phyloP scores from a whole-genome alignment of 768 basidiomycete genomes.

The Exsudoporus frostii region DNA sequence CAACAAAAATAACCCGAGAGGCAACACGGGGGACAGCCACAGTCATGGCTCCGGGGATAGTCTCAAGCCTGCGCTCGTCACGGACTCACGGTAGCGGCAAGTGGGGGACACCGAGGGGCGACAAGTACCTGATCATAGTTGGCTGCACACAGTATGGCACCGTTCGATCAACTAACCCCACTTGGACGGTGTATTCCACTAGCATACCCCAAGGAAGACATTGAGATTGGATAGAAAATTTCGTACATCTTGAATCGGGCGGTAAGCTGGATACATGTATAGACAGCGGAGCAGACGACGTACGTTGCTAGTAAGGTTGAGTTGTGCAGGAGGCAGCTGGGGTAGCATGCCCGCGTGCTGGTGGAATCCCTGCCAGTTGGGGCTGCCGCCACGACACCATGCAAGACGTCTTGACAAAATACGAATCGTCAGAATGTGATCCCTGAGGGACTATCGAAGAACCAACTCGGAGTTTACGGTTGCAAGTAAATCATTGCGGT shows the following conservation, averaged over 20 bases:
- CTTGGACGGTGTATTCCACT: conserved; percentile 90
- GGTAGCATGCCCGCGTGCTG: conserved; percentile 63
- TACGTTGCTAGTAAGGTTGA: conserved; percentile 74
- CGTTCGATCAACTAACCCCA: conserved; percentile 92
- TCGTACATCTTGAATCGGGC: conserved; percentile 67
- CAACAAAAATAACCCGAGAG: conserved; percentile 3
- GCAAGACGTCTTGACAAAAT: too few relatives aligned
- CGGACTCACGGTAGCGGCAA: conserved; percentile 21
- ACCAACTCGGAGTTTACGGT: too few relatives aligned
- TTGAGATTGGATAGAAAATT: conserved; percentile 80
- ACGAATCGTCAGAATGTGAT: too few relatives aligned
- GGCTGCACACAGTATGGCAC: conserved; percentile 69
- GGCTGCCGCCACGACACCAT: too few relatives aligned
- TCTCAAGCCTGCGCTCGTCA: background rate
- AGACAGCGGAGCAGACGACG: conserved; percentile 25
- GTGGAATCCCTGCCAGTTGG: too few relatives aligned
- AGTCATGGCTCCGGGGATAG: background rate
- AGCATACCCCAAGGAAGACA: conserved; percentile 69
- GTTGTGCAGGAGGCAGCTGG: conserved; percentile 62
- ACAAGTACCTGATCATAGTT: conserved; percentile 60
- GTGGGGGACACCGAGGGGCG: conserved; percentile 60
- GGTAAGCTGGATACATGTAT: background rate
- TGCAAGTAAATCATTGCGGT: too few relatives aligned
- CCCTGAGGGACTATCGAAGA: too few relatives aligned
- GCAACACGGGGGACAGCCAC: background rate